Base-by-base conservation (phyloP, 2,329 filamentous ascomycete genomes). In the Colletotrichum incanum region DNA sequence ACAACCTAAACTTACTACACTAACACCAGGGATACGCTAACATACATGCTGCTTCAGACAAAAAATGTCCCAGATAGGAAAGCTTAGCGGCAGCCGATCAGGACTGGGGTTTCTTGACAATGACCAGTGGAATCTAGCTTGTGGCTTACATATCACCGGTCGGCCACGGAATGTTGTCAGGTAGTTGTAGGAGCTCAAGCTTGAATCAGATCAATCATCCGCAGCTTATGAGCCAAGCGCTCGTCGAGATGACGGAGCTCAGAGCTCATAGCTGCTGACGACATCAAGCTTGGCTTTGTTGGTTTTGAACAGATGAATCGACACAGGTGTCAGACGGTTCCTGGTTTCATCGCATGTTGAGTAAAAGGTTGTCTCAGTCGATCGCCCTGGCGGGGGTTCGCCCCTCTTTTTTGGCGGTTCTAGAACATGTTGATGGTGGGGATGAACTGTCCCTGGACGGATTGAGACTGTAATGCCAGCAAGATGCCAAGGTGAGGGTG, bases 271-370 rank as follows among this genome's bases (percentile, higher is more conserved):
- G 49, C 14, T 52, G 47, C 28, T 37, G 55, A 26, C 49, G 23
- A 47, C 39, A 18, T 41, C 20, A 31, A 14, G n/a, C 49, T n/a
- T 12, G 47, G 20, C 20, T 26, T 41, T 20, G 9, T 6, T 31
- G 26, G 61, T 28, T 52, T 47, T 23, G 16, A 18, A 31, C 49
- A 26, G n/a, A 47, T 12, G 26, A 47, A 34, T 49, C 49, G 49
- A 34, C 60, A 54, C 45, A 23, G 16, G 50, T 55, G 58, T 64
- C 59, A 63, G 59, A 68, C 28, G 26, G 39, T 47, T 23, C 23
- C 59, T 55, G 65, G 65, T 68, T 68, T 68, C 65, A 68, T 64
- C 59, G 65, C 26, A 68, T 68, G 26, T 49, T 31, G 65, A 31
- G 28, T 26, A n/a, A 54, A 62, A 47, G 49, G 5, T 12, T 68